A percentile compares a stretch with the other conserved stretches of the same genome.
phyloP scores from a whole-genome alignment of 805 yeast genomes.

The Yamadazyma endophytica region DNA sequence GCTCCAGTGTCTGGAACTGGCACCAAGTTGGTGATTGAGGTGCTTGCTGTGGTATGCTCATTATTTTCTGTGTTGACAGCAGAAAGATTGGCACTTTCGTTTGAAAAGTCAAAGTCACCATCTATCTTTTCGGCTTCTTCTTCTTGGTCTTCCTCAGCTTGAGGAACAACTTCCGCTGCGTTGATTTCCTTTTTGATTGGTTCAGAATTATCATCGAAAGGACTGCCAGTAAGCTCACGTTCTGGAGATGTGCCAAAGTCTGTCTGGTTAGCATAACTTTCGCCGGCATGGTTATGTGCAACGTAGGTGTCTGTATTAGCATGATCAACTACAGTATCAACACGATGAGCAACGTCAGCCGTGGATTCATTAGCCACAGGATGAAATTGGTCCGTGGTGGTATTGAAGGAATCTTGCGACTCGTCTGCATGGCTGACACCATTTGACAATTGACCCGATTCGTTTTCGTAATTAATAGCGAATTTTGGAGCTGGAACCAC shows the following conservation, averaged over 20 bases:
- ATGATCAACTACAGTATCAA: background rate
- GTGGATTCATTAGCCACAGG: constrained; percentile 2
- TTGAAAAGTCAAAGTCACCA: constrained; percentile 27
- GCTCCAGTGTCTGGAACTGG: constrained; percentile 1
- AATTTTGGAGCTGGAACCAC: constrained; percentile 5
- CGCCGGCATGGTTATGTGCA: too few relatives aligned
- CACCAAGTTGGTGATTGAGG: constrained; percentile 11
- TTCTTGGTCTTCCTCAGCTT: constrained; percentile 1
- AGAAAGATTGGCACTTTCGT: constrained; percentile 10
- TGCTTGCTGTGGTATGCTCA: constrained; percentile 11
- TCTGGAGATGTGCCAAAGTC: too few relatives aligned
- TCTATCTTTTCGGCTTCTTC: constrained; percentile 14
- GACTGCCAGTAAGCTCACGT: constrained; percentile 16
- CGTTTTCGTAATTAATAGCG: constrained; percentile 28
- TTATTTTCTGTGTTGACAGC: constrained; percentile 10
- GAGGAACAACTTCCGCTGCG: constrained; percentile 1
- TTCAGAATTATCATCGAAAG: constrained; percentile 21
- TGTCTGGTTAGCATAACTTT: too few relatives aligned
- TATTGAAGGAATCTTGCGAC: constrained; percentile 7
- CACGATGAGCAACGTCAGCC: constrained; percentile 1
- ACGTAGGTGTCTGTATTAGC: too few relatives aligned
- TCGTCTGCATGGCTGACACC: constrained; percentile 2
- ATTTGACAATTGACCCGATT: constrained; percentile 12
- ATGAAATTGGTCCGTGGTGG: constrained; percentile 7
- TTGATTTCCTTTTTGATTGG: constrained; percentile 1